Evolutionary conservation across 495 filamentous ascomycete species (phyloP), one percentile per base, ranked within the genome.

Genomic region (Staphylotrichum longicolle): DNA sequence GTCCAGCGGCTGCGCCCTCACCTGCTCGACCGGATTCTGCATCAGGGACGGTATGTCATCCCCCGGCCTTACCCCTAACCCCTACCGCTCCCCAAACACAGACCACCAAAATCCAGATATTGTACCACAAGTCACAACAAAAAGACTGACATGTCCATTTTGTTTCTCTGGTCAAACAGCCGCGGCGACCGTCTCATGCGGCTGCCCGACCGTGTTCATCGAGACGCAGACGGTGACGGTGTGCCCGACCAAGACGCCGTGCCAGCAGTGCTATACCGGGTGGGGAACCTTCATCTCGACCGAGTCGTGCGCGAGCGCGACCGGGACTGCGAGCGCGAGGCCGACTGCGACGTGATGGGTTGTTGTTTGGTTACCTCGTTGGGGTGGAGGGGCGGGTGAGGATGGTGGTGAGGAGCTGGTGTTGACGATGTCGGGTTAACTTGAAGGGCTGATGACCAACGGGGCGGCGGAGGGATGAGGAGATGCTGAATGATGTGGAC

Each of bases 181-280:
- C 2, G 50, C 62, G 0, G 68, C 63, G 0, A 68, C 66, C 10
- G 49, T 60, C 32, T 55, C 68, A 1, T 70, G 68, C 11, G 66
- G 66, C 12, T 70, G 68, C 50, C 52, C 63, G 0, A 60, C 48
- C 1, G 53, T 68, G 2, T 57, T 41, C 3, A 66, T 71, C 15
- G 46, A 54, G 50, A 59, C 66, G 4, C 54, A 59, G 15, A 65
- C 66, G 7, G 63, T 57, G 12, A 69, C 69, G 3, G 20, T 66
- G 32, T 70, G 63, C 48, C 58, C 68, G 15, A 70, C 63, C 6
- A 42, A 37, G 20, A 62, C 68, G 6, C 66, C 66, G 2, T 70
- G 68, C 56, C 64, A 57, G n/a, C 63, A 68, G 61, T 68, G 66
- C 56, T 56, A 60, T 14, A 68, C 68, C 3, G 68, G 66, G 3